Evolutionary conservation across 2,329 filamentous ascomycete species (phyloP).

Genomic region (Penicillium italicum): DNA sequence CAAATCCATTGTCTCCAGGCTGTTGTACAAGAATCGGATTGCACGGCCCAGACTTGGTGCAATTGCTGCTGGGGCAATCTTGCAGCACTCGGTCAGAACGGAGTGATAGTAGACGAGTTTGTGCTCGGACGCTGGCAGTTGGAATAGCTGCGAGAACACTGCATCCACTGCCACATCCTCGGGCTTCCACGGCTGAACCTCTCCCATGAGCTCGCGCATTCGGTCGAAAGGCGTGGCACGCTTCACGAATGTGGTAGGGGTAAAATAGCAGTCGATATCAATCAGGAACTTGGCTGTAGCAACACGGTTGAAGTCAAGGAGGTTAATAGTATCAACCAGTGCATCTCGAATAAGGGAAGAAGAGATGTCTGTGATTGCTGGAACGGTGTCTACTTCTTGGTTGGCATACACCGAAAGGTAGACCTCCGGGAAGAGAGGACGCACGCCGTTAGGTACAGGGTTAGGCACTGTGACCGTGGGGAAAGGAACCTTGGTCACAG

Average conservation of each 20-base stretch:
- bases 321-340: conserved; percentile 88
- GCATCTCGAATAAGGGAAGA: conserved; percentile 80
- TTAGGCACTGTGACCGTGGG: conserved; percentile 73
- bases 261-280: conserved; percentile 92
- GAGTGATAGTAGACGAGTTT: conserved; percentile 97
- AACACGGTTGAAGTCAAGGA: conserved; percentile 87
- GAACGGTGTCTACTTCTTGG: conserved; percentile 86
- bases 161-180: conserved; percentile 97
- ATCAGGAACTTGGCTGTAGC: conserved; percentile 83
- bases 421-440: conserved; percentile 82
- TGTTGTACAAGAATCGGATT: conserved; percentile 86
- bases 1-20: conserved; percentile 75
- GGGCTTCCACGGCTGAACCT: conserved; percentile 84
- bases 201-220: conserved; percentile 62
- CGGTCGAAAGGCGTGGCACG: conserved; percentile 90
- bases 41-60: conserved; percentile 89
- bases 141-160: conserved; percentile 91
- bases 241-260: conserved; percentile 85
- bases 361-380: conserved; percentile 69
- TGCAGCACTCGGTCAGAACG: conserved; percentile 90
- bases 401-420: conserved; percentile 89
- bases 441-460: conserved; percentile 68
- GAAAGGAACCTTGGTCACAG: conserved; percentile 68
- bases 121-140: conserved; percentile 80
- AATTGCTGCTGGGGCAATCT: conserved; percentile 92